A percentile compares a stretch with the other conserved stretches of the same genome.
Conservation (phyloP, 352 stramenopile species). For the Phytopythium litorale region DNA sequence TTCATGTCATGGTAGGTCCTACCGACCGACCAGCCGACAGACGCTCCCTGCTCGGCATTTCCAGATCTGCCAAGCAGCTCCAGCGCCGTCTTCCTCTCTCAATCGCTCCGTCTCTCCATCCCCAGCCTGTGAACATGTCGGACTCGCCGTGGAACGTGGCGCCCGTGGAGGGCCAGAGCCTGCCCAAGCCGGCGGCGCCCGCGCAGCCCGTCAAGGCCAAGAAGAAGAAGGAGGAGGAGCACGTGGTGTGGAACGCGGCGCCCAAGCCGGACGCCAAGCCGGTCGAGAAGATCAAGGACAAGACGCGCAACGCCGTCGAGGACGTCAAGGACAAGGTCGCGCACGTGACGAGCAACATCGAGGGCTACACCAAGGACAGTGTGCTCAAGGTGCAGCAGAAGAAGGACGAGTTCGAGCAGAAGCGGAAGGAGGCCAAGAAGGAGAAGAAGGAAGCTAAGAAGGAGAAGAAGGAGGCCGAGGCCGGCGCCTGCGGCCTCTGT, state of each 20-base stretch:
- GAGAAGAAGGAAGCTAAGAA: conserved; percentile 36
- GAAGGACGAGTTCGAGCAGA: conserved; percentile 43
- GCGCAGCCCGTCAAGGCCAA: conserved; percentile 17
- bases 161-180: conserved; percentile 29
- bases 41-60: conserved; percentile 30
- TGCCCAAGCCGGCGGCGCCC: conserved; percentile 17
- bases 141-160: conserved; percentile 41
- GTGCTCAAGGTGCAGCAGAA: conserved; percentile 58
- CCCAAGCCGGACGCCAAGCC: conserved; percentile 32
- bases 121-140: conserved; percentile 16
- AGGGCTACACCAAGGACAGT: conserved; percentile 72
- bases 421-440: conserved; percentile 40
- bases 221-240: conserved; percentile 36
- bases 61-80: conserved; percentile 13
- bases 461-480: conserved; percentile 38
- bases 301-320: conserved; percentile 34
- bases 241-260: conserved; percentile 35
- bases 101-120: neutral
- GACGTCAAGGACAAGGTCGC: conserved; percentile 37
- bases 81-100: neutral
- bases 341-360: conserved; percentile 40
- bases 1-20: neutral
- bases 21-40: neutral
- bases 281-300: conserved; percentile 42
- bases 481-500: conserved; percentile 45